A percentile compares a stretch with the other conserved stretches of the same genome.
Evolutionary conservation across 495 filamentous ascomycete species (phyloP).

Genomic region (Penicillium diatomitis): DNA sequence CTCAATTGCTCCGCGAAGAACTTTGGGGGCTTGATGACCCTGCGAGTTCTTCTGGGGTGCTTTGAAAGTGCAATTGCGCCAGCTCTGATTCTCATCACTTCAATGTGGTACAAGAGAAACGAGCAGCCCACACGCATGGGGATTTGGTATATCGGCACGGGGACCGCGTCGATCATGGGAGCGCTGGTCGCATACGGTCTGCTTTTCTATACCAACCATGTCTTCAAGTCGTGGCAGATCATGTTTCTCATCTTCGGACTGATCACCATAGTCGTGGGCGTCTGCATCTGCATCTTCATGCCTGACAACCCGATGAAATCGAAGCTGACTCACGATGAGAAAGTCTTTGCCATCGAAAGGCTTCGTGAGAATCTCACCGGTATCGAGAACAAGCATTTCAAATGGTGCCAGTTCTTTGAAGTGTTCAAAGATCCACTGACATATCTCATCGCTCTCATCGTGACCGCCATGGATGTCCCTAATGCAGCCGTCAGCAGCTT

Average conservation of each 20-base stretch:
- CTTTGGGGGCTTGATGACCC: conserved; percentile 35
- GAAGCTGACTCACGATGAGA: conserved; percentile 34
- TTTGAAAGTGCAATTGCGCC: conserved; percentile 59
- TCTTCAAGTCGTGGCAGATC: conserved; percentile 30
- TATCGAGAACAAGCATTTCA: conserved; percentile 48
- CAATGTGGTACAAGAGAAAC: conserved; percentile 25
- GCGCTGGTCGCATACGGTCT: conserved; percentile 44
- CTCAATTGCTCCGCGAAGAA: conserved; percentile 45
- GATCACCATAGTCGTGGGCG: conserved; percentile 25
- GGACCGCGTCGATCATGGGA: conserved; percentile 53
- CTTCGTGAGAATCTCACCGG: conserved; percentile 46
- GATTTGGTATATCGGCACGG: conserved; percentile 58
- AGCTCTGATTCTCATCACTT: conserved; percentile 27
- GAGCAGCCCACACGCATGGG: conserved; percentile 54
- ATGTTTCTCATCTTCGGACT: conserved; percentile 34
- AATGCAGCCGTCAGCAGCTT: conserved; percentile 23
- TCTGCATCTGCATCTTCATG: conserved; percentile 29
- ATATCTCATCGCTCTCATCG: conserved; percentile 23
- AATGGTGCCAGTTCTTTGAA: conserved; percentile 36
- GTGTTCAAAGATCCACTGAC: conserved; percentile 26
- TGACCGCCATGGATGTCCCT: conserved; percentile 16
- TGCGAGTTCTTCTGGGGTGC: conserved; percentile 54
- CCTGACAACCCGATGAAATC: conserved; percentile 44
- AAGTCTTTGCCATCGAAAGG: conserved; percentile 44
- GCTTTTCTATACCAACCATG: conserved; percentile 14